Evolutionary conservation across 106 monocot species (phyloP).

Genomic region (Gastrodia elata): DNA sequence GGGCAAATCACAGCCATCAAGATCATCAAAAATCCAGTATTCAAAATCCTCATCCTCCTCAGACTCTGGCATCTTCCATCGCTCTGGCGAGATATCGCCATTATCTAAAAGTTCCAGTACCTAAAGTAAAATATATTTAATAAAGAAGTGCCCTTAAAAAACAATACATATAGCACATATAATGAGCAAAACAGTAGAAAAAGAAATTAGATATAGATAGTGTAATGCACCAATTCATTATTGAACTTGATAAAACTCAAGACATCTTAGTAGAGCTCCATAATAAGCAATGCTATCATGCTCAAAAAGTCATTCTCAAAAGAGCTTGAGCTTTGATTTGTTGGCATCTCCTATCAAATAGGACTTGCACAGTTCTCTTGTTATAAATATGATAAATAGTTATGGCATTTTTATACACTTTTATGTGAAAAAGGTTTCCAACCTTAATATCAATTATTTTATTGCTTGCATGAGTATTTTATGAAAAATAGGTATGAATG

Average conservation of each 20-base stretch:
- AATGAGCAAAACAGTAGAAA: too few species aligned
- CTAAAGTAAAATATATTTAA: constrained; percentile 10
- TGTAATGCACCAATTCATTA: too few species aligned
- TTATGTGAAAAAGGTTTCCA: not conserved
- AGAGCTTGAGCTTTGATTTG: not conserved
- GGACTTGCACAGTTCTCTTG: too few species aligned
- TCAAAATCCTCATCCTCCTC: constrained; percentile 22
- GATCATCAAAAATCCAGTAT: constrained; percentile 29
- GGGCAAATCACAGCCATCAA: constrained; percentile 21
- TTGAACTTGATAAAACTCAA: too few species aligned
- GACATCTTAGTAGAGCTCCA: too few species aligned
- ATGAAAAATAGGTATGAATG: not conserved
- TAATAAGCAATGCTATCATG: too few species aligned
- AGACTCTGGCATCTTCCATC: constrained; percentile 25
- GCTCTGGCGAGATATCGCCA: constrained; percentile 12
- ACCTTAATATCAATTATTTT: not conserved
- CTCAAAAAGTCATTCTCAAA: too few species aligned
- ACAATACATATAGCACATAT: not conserved
- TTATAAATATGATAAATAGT: too few species aligned
- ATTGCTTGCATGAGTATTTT: constrained; percentile 6
- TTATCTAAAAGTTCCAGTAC: constrained; percentile 21
- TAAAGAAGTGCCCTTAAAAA: not conserved
- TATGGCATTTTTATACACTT: not conserved
- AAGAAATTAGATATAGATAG: too few species aligned
- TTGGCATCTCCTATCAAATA: not conserved